Base-by-base conservation (phyloP, 768 basidiomycete species). In the Brasilioporus rufonigricans region DNA sequence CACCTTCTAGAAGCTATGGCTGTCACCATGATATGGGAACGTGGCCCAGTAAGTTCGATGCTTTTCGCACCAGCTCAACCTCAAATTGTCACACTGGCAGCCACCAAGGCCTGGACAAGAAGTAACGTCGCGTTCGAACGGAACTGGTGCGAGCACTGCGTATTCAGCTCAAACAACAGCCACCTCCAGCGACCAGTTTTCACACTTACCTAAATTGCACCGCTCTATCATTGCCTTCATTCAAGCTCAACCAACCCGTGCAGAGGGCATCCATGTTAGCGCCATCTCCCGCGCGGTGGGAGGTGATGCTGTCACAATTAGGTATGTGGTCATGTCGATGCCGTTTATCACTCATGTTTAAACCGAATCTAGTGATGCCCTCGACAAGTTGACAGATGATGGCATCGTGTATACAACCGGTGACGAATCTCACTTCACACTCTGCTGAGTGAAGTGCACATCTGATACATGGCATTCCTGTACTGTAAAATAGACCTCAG, bases 401-500 rank as follows among this genome's bases (percentile, higher is more conserved):
- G 94, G 94, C 0, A 72, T 81, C 58, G 77, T 95, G 52, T 98
- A 81, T 70, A 87, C 82, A 50, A 91, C 91, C 1, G 80, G 85
- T 38, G 87, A 93, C 63, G 91, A 93, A 58, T 87, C 81, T n/a
- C 90, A 91, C 62, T 88, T 84, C 69, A 73, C 78, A 33, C 66
- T 88, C 10, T 43, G 82, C 82, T 48, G 78, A 63, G 67, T 55
- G 32, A 46, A 55, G 26, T 11, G 29, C 14, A 43, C 21, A 11
- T 43, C 26, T 38, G 33, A 29, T 31, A 44, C 55, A 46, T 21
- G 23, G 23, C 19, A 44, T 51, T 48, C 19, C 29, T 32, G 14
- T 44, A 26, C 13, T 9, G 35, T 36, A 6, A 14, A 14, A 16
- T 36, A 18, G 14, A 36, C 35, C 7, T 6, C 19, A 39, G 38